phyloP scores from a whole-genome alignment of 2,329 filamentous ascomycete species.

The Didymella segeticola region DNA sequence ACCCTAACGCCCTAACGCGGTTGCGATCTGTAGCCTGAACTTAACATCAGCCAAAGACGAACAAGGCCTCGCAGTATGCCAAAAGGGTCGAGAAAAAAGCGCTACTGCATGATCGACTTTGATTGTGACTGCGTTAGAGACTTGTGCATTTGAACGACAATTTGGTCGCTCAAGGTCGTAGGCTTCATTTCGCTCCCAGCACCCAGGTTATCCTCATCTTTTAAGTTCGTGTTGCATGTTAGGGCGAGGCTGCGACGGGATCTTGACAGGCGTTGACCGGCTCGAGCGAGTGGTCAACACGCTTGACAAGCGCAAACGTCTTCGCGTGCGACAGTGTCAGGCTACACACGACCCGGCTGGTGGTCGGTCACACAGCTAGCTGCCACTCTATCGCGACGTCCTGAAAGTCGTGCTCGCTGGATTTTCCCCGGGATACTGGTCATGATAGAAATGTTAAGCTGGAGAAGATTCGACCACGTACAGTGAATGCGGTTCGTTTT shows the following conservation, averaged over 20 bases:
- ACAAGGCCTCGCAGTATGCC: too few species aligned
- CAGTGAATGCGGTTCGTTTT: too few species aligned
- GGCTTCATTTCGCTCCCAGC: background rate
- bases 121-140: background rate
- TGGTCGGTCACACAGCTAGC: conserved; percentile 8
- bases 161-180: background rate
- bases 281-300: conserved; percentile 1
- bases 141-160: background rate
- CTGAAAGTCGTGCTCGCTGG: background rate
- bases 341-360: conserved; percentile 12
- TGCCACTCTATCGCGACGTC: conserved; percentile 13
- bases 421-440: background rate
- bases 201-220: background rate
- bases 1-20: background rate
- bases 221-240: background rate
- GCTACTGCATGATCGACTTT: conserved; percentile 1
- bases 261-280: background rate
- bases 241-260: background rate
- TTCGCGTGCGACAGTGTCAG: conserved; percentile 6
- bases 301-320: conserved; percentile 11
- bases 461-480: fast-evolving
- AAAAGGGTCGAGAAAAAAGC: too few species aligned
- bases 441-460: background rate
- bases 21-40: conserved; percentile 3
- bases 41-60: conserved; percentile 8